phyloP scores from a whole-genome alignment of 345 rosid genomes.

The Turnera subulata region DNA sequence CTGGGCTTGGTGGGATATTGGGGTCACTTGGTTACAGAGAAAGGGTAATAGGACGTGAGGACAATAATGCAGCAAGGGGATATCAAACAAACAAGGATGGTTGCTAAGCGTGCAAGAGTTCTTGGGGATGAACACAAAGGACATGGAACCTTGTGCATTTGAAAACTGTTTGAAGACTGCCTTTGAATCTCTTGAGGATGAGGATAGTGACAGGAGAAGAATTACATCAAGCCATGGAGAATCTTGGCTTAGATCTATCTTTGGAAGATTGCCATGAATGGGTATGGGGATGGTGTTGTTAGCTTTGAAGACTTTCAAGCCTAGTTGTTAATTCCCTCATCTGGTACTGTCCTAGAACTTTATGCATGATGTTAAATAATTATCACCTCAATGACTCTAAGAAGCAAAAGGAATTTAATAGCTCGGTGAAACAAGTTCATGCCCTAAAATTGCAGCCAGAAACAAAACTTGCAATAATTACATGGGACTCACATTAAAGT shows the following conservation, averaged over 20 bases:
- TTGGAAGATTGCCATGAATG: slow-evolving; percentile 45
- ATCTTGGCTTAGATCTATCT: slow-evolving; percentile 24
- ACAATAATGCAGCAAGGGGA: slow-evolving; percentile 56
- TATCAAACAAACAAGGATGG: slow-evolving; percentile 44
- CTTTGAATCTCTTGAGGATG: slow-evolving; percentile 26
- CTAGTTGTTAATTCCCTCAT: slow-evolving; percentile 34
- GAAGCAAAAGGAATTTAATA: too few relatives aligned
- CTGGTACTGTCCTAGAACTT: too few relatives aligned
- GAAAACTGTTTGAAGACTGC: slow-evolving; percentile 26
- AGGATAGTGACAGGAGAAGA: slow-evolving; percentile 37
- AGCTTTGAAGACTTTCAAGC: slow-evolving; percentile 37
- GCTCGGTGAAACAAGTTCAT: too few relatives aligned
- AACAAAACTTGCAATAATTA: too few relatives aligned
- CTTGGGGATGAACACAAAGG: slow-evolving; percentile 55
- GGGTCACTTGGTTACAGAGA: slow-evolving; percentile 48
- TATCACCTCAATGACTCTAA: too few relatives aligned
- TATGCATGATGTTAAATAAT: too few relatives aligned
- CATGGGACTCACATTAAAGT: too few relatives aligned
- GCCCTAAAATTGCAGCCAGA: too few relatives aligned
- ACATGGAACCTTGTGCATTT: slow-evolving; percentile 39
- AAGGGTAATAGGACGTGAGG: slow-evolving; percentile 41
- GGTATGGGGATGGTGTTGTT: slow-evolving; percentile 49
- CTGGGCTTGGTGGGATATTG: slow-evolving; percentile 54
- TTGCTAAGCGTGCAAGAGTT: slow-evolving; percentile 52
- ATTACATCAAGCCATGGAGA: slow-evolving; percentile 25